These are phyloP conservation scores for Thelephora ganbajun DNA, from an alignment of 768 basidiomycete species.

Conservation along the genomic window DNA sequence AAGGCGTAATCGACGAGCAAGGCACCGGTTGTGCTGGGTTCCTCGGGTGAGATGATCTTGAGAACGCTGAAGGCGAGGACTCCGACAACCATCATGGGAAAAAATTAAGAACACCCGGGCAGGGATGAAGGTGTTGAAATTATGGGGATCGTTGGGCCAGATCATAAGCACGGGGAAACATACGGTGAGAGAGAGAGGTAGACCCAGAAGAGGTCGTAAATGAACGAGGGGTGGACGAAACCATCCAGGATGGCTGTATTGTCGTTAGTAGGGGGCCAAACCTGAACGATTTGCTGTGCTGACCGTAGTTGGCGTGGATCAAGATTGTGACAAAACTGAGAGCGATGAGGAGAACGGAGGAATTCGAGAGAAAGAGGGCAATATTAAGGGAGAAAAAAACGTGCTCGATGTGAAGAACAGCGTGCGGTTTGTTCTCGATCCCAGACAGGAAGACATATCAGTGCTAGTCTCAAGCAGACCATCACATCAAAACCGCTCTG, in stretches of 20 bases:
- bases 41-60: conserved; percentile 21
- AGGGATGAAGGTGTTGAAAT: conserved; percentile 24
- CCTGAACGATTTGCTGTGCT: too few relatives aligned
- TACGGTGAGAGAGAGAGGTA: conserved; percentile 25
- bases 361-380: conserved; percentile 28
- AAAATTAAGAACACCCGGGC: conserved; percentile 24
- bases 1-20: conserved; percentile 31
- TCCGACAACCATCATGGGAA: conserved; percentile 30
- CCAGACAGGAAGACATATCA: conserved; percentile 31
- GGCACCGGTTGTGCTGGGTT: conserved; percentile 24
- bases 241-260: conserved; percentile 22
- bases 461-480: too few relatives aligned
- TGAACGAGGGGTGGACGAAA: conserved; percentile 19
- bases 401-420: conserved; percentile 24
- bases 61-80: conserved; percentile 31
- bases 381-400: conserved; percentile 35
- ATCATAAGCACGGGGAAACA: conserved; percentile 36
- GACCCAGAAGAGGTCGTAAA: conserved; percentile 32
- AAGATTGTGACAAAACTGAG: conserved; percentile 19
- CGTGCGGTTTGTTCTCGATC: conserved; percentile 19
- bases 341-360: conserved; percentile 7
- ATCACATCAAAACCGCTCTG: too few relatives aligned
- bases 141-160: conserved; percentile 34
- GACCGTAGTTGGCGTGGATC: conserved; percentile 23
- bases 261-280: background rate